A percentile compares a stretch with the other conserved stretches of the same genome.
Evolutionary conservation across 352 stramenopile genomes (phyloP).

Genomic region (Pythium graminicola): DNA sequence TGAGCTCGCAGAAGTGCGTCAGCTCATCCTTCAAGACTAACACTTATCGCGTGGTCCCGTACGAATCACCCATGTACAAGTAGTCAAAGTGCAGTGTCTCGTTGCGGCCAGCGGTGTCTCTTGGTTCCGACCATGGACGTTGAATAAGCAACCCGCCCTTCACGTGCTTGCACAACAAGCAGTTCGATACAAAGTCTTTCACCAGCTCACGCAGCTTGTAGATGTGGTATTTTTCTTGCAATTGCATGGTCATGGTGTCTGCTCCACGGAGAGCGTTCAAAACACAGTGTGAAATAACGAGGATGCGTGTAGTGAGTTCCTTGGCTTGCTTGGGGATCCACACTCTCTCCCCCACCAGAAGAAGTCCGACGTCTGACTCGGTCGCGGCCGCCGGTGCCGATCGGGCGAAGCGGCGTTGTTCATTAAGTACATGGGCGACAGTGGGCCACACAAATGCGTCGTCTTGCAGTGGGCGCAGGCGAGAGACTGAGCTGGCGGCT

Average conservation of each 20-base stretch:
- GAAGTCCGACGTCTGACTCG: not conserved
- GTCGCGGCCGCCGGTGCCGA: not conserved
- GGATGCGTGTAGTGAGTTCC: constrained; percentile 6
- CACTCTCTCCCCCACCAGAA: constrained; percentile 9
- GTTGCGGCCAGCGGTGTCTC: not conserved
- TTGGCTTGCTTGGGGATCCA: constrained; percentile 7
- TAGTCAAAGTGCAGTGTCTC: constrained; percentile 15
- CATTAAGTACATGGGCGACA: not conserved
- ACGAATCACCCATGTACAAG: constrained; percentile 8
- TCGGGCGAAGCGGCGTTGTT: not conserved
- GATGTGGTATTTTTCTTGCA: not conserved
- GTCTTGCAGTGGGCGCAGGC: not conserved
- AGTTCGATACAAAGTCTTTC: not conserved
- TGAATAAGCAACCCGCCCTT: constrained; percentile 8
- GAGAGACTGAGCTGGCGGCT: not conserved
- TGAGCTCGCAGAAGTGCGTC: constrained; percentile 12
- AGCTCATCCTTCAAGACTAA: constrained; percentile 14
- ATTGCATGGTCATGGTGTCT: constrained; percentile 1
- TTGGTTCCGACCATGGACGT: not conserved
- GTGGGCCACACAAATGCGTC: constrained; percentile 6
- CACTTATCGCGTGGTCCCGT: constrained; percentile 2
- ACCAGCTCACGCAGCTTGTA: not conserved
- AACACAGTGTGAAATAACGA: constrained; percentile 6
- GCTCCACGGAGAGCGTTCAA: not conserved
- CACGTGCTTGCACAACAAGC: constrained; percentile 12